Evolutionary conservation across 2,329 filamentous ascomycete genomes (phyloP).

Genomic region (Elsinoe australis): DNA sequence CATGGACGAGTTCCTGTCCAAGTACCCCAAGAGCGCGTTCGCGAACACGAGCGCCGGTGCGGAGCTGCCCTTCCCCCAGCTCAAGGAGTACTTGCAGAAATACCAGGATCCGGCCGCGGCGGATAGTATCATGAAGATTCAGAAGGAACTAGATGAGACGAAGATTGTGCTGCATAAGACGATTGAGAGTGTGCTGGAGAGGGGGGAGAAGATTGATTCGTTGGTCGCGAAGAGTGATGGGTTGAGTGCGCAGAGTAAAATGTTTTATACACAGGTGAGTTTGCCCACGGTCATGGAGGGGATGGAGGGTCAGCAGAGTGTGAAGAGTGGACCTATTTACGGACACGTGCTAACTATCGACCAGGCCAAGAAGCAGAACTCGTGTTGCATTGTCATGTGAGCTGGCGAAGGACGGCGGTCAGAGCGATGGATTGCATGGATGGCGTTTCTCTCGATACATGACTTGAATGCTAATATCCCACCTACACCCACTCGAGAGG

Average conservation of each 20-base stretch:
- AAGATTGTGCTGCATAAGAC: slow-evolving; percentile 97
- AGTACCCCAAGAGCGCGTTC: slow-evolving; percentile 65
- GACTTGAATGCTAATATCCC: neutral
- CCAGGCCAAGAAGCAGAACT: slow-evolving; percentile 55
- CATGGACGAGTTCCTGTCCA: slow-evolving; percentile 74
- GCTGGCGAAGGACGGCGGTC: neutral
- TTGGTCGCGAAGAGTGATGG: slow-evolving; percentile 89
- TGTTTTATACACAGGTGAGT: slow-evolving; percentile 79
- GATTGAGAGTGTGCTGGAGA: slow-evolving; percentile 77
- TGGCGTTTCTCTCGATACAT: slow-evolving; percentile 5
- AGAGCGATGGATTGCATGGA: slow-evolving; percentile 16
- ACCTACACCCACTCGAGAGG: neutral
- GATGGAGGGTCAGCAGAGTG: neutral
- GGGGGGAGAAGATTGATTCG: slow-evolving; percentile 92
- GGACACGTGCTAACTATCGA: slow-evolving; percentile 39
- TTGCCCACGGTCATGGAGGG: neutral
- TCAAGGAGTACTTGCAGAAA: slow-evolving; percentile 68
- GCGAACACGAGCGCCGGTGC: slow-evolving; percentile 40
- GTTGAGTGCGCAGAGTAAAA: slow-evolving; percentile 86
- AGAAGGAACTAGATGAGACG: slow-evolving; percentile 93
- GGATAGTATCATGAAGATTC: slow-evolving; percentile 77
- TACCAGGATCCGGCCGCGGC: slow-evolving; percentile 86
- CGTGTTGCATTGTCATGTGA: slow-evolving; percentile 51
- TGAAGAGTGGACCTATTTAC: neutral
- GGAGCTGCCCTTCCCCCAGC: slow-evolving; percentile 57